Conservation (phyloP, 2,329 filamentous ascomycete genomes). For the Neonectria hederae region DNA sequence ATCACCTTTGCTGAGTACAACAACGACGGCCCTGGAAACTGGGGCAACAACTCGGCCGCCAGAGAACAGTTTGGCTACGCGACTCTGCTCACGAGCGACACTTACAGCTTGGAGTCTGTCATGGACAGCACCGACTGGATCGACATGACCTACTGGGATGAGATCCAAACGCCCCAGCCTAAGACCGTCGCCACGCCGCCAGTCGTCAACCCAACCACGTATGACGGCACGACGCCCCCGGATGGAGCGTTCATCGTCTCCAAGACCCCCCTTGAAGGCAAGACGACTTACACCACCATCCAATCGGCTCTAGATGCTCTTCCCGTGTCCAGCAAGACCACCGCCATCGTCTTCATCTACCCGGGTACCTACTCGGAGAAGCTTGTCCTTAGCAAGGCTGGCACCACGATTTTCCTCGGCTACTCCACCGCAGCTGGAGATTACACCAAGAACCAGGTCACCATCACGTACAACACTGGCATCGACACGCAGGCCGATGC, state of each 20-base stretch:
- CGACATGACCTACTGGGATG: slow-evolving; percentile 35
- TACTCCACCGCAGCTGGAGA: slow-evolving; percentile 40
- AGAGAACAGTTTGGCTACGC: slow-evolving; percentile 32
- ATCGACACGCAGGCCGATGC: slow-evolving; percentile 36
- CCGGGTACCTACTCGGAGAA: slow-evolving; percentile 68
- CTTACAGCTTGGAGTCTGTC: slow-evolving; percentile 25
- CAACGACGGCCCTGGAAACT: slow-evolving; percentile 59
- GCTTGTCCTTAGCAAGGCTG: slow-evolving; percentile 28
- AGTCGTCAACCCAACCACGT: slow-evolving; percentile 42
- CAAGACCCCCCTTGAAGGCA: slow-evolving; percentile 33
- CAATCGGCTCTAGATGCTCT: slow-evolving; percentile 42
- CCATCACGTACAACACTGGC: slow-evolving; percentile 34
- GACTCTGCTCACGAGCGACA: slow-evolving; percentile 33
- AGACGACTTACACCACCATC: slow-evolving; percentile 40
- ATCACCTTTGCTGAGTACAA: slow-evolving; percentile 67
- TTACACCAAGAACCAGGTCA: slow-evolving; percentile 36
- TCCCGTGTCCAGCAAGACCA: slow-evolving; percentile 24
- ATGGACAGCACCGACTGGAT: slow-evolving; percentile 41
- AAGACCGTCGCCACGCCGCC: slow-evolving; percentile 17
- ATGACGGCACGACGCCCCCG: slow-evolving; percentile 52
- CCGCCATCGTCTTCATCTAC: slow-evolving; percentile 48
- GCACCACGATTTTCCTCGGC: slow-evolving; percentile 32
- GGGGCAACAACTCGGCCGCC: slow-evolving; percentile 36
- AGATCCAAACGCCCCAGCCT: slow-evolving; percentile 35
- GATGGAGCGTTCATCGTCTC: slow-evolving; percentile 53